Conservation (phyloP, 2,329 filamentous ascomycete species). For the Escovopsis weberi region DNA sequence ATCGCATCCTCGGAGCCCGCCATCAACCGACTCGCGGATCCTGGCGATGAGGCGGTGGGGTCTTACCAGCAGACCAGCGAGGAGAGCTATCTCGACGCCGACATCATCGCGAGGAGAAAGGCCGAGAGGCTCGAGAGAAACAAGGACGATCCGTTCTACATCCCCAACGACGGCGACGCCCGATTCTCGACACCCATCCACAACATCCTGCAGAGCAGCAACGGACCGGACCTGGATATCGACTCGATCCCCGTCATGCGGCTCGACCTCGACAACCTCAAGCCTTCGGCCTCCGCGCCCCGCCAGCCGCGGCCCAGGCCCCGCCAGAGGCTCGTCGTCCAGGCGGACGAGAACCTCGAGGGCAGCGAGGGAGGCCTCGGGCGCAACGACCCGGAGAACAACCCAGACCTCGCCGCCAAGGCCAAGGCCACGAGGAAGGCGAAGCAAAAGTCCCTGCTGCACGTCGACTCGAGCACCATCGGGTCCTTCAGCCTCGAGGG, state of each 20-base stretch:
- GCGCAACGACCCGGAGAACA: slow-evolving; percentile 39
- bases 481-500: slow-evolving; percentile 53
- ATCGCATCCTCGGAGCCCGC: slow-evolving; percentile 39
- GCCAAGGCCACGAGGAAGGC: slow-evolving; percentile 28
- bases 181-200: slow-evolving; percentile 64
- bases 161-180: slow-evolving; percentile 41
- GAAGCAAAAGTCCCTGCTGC: slow-evolving; percentile 53
- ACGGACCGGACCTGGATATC: slow-evolving; percentile 70
- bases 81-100: slow-evolving; percentile 55
- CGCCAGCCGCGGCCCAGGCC: slow-evolving; percentile 25
- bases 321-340: slow-evolving; percentile 50
- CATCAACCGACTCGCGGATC: slow-evolving; percentile 36
- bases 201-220: slow-evolving; percentile 56
- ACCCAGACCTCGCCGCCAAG: slow-evolving; percentile 34
- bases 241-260: slow-evolving; percentile 95
- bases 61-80: slow-evolving; percentile 48
- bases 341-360: slow-evolving; percentile 58
- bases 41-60: slow-evolving; percentile 31
- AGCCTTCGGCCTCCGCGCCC: slow-evolving; percentile 16
- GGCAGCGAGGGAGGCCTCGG: slow-evolving; percentile 32
- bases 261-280: slow-evolving; percentile 53
- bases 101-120: slow-evolving; percentile 59
- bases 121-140: slow-evolving; percentile 70
- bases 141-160: slow-evolving; percentile 93
- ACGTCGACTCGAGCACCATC: slow-evolving; percentile 78